These are phyloP conservation scores for Prunus mira DNA, from an alignment of 306 rosid species.

Conservation along the genomic window DNA sequence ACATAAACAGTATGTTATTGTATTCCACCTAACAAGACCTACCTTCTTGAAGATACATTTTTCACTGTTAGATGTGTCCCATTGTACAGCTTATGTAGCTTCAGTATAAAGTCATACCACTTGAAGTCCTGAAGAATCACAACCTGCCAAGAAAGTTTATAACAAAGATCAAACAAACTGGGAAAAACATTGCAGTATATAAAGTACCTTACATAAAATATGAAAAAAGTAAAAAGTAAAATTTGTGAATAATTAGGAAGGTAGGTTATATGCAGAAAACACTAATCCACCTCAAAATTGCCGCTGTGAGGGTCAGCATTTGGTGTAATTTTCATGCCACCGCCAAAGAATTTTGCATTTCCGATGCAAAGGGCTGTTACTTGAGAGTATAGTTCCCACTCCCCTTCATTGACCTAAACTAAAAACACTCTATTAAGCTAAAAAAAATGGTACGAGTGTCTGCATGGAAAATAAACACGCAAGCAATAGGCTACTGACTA, in stretches of 20 bases:
- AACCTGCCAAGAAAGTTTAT: conserved; percentile 41
- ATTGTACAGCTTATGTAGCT: conserved; percentile 67
- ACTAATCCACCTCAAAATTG: conserved; percentile 59
- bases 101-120: conserved; percentile 85
- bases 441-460: not conserved
- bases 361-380: conserved; percentile 87
- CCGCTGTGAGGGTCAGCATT: conserved; percentile 70
- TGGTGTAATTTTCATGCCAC: conserved; percentile 96
- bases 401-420: conserved; percentile 73
- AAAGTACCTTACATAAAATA: not conserved
- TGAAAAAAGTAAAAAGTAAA: not conserved
- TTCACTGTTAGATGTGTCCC: conserved; percentile 80
- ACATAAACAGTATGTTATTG: not conserved
- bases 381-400: conserved; percentile 68
- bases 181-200: not conserved
- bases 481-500: not conserved
- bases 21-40: conserved; percentile 7
- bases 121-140: conserved; percentile 86
- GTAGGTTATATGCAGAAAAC: conserved; percentile 3
- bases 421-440: conserved; percentile 7
- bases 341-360: conserved; percentile 92
- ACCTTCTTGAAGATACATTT: conserved; percentile 84
- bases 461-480: not conserved
- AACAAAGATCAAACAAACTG: not conserved
- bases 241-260: not conserved